phyloP scores from a whole-genome alignment of 2,329 filamentous ascomycete genomes.

The Monosporascus sp. region DNA sequence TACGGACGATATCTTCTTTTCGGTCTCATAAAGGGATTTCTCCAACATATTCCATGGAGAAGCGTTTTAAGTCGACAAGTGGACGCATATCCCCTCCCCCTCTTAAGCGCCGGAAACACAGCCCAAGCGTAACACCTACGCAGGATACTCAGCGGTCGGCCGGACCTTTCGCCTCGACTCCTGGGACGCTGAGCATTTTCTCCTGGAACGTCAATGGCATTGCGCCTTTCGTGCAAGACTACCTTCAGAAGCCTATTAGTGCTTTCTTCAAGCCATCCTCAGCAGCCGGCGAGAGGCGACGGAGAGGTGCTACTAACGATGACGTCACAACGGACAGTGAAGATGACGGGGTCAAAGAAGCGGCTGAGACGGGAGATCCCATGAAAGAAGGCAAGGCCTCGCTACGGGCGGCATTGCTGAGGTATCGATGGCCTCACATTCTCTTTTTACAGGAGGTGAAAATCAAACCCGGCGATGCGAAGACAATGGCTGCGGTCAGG shows the following conservation, averaged over 20 bases:
- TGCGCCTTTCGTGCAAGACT: constrained; percentile 2
- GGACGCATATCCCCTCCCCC: background rate
- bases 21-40: background rate
- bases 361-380: background rate
- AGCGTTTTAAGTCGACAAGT: background rate
- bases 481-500: constrained; percentile 2
- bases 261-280: constrained; percentile 2
- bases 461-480: constrained; percentile 6
- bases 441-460: constrained; percentile 10
- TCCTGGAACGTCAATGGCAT: constrained; percentile 11
- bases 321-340: constrained; percentile 33
- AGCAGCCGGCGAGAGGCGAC: constrained; percentile 38
- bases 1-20: too few species aligned
- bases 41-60: background rate
- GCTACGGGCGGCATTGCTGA: constrained; percentile 1
- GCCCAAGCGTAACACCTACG: background rate
- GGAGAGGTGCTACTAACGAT: constrained; percentile 46
- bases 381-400: constrained; percentile 4
- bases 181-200: constrained; percentile 3
- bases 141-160: background rate
- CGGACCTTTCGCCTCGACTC: background rate
- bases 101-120: background rate
- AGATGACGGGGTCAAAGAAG: background rate
- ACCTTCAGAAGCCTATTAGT: constrained; percentile 4
- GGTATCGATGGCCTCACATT: constrained; percentile 6